phyloP scores from a whole-genome alignment of 2,329 filamentous ascomycete genomes.

The Clonostachys solani region DNA sequence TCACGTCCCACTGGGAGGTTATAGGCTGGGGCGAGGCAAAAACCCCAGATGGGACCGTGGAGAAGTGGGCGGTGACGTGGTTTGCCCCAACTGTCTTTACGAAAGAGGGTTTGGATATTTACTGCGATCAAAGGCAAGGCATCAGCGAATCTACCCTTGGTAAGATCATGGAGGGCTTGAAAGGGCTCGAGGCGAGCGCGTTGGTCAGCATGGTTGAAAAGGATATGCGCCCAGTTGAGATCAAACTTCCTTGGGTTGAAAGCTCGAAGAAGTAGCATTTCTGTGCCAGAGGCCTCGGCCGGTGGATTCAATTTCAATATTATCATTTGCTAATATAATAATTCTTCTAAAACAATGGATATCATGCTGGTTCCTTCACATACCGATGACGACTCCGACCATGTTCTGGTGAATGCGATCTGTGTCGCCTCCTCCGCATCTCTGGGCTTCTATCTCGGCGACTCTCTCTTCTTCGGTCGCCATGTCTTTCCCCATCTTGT shows the following conservation, averaged over 20 bases:
- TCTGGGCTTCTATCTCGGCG: constrained; percentile 10
- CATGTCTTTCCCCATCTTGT: not conserved
- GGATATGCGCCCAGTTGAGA: constrained; percentile 46
- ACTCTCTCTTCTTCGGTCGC: constrained; percentile 1
- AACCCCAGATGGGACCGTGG: constrained; percentile 27
- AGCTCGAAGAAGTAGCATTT: constrained; percentile 3
- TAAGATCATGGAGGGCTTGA: constrained; percentile 49
- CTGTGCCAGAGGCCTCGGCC: too few species aligned
- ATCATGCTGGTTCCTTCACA: constrained; percentile 7
- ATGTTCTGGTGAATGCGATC: constrained; percentile 8
- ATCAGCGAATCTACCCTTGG: constrained; percentile 52
- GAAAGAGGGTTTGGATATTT: constrained; percentile 76
- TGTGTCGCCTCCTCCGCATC: constrained; percentile 5
- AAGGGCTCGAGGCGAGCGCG: constrained; percentile 40
- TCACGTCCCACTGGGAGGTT: constrained; percentile 75
- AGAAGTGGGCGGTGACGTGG: constrained; percentile 77
- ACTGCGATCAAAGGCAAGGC: constrained; percentile 59
- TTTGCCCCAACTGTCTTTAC: constrained; percentile 83
- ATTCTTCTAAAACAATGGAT: constrained; percentile 5
- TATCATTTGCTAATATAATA: not conserved
- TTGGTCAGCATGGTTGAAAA: constrained; percentile 45
- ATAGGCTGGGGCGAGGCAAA: constrained; percentile 64
- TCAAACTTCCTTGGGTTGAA: constrained; percentile 45
- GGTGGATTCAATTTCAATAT: too few species aligned
- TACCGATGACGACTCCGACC: constrained; percentile 3